Percentiles rank a stretch among this genome's conserved stretches.
Conservation (phyloP, 495 filamentous ascomycete species). For the Rusavskia elegans region DNA sequence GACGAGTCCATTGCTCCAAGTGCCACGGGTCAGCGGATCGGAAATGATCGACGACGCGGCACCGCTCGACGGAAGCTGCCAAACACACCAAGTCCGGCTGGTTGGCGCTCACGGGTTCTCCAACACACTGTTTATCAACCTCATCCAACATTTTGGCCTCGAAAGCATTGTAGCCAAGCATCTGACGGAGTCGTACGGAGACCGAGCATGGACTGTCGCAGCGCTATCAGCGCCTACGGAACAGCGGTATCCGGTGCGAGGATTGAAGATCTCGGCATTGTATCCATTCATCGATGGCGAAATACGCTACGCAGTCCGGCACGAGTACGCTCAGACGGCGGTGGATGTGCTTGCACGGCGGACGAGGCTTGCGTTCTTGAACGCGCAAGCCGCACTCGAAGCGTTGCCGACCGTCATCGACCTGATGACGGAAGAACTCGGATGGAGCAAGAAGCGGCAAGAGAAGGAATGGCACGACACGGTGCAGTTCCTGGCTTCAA, state of each 20-base stretch:
- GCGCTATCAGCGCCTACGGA: conserved; percentile 68
- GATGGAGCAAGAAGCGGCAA: conserved; percentile 61
- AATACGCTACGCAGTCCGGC: conserved; percentile 71
- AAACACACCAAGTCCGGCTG: conserved; percentile 80
- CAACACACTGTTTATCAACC: conserved; percentile 94
- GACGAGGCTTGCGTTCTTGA: conserved; percentile 82
- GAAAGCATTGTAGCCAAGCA: conserved; percentile 93
- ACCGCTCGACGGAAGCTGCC: conserved; percentile 67
- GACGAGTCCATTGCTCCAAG: conserved; percentile 36
- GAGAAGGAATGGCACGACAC: conserved; percentile 77
- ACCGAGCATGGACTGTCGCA: conserved; percentile 91
- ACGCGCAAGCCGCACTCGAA: conserved; percentile 89
- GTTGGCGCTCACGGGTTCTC: conserved; percentile 88
- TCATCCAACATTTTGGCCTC: conserved; percentile 93
- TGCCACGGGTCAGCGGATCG: conserved; percentile 64
- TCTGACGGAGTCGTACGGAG: conserved; percentile 77
- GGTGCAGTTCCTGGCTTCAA: conserved; percentile 60
- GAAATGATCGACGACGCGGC: conserved; percentile 60
- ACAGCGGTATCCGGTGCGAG: conserved; percentile 73
- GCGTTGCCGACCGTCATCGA: conserved; percentile 80
- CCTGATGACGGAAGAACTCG: conserved; percentile 77
- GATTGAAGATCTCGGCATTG: conserved; percentile 60
- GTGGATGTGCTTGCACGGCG: conserved; percentile 80
- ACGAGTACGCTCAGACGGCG: conserved; percentile 92
- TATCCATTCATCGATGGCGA: conserved; percentile 98